Base-by-base conservation (phyloP, 257 asterid genomes). In the Sherardia arvensis region DNA sequence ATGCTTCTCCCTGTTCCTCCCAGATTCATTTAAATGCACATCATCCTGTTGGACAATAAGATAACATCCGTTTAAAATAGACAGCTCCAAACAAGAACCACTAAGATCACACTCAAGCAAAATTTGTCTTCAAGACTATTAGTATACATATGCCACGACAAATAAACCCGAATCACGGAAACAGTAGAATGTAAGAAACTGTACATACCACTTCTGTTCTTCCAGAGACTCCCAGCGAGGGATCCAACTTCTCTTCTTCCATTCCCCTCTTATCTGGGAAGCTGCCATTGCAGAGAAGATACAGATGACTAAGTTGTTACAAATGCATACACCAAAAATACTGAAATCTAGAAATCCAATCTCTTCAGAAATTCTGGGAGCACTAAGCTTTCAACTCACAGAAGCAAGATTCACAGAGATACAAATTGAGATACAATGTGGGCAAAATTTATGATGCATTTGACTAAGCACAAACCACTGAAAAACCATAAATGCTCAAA, bases 201-300 rank as follows among this genome's bases (percentile, higher is more conserved):
- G 4, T 63, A 22, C 84, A 82, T 71, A 91, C 97, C 95, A 69
- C 48, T 65, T 85, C 86, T 48, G 66, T 74, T 47, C 40, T 79
- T 64, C 53, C 62, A 71, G 81, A 75, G 21, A 77, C 77, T 69
- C 76, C 88, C 23, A 73, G 61, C 18, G 81, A 72, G 59, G 66
- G 77, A 71, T 60, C 78, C 66, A 23, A 30, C 59, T 56, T 75
- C 59, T 76, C 77, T 69, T 83, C 95, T 66, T 75, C 78, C 17
- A 56, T 23, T 61, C 66, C 82, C 67, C 77, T 69, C 72, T 68
- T 81, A 62, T 78, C 87, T 5, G 89, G 96, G 65, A 81, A 77
- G 79, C 96, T 91, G 90, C 66, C 69, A 78, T 68, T 56, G 61
- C 66, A 71, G 66, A 49, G 65, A 68, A 57, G 53, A 65, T 38